These are phyloP conservation scores for Cryptococcus sp. DNA, from an alignment of 1,284 basidiomycete species.

Conservation along the genomic window DNA sequence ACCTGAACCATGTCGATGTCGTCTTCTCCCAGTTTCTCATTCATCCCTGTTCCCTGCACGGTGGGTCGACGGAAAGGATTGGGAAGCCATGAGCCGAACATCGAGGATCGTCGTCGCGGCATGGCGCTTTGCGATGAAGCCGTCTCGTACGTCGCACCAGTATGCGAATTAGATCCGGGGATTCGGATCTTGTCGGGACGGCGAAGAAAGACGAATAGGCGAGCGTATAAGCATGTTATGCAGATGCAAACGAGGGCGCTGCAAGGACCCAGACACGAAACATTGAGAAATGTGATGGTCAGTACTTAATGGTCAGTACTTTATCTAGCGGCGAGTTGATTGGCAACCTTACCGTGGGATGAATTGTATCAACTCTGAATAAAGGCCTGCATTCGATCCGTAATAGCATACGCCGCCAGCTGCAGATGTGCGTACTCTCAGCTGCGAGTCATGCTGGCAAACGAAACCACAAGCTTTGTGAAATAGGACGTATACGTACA, in stretches of 20 bases:
- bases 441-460: not conserved
- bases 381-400: slow-evolving; percentile 43
- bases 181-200: slow-evolving; percentile 53
- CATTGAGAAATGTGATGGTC: too few species aligned
- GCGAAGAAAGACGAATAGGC: slow-evolving; percentile 52
- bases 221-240: slow-evolving; percentile 50
- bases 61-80: slow-evolving; percentile 6
- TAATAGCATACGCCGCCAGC: slow-evolving; percentile 51
- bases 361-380: slow-evolving; percentile 53
- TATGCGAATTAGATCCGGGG: slow-evolving; percentile 31
- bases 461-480: slow-evolving; percentile 7
- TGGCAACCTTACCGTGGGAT: slow-evolving; percentile 39
- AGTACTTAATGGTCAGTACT: not conserved
- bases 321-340: not conserved
- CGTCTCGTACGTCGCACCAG: slow-evolving; percentile 17
- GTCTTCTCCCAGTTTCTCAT: not conserved
- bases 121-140: slow-evolving; percentile 1
- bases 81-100: slow-evolving; percentile 5
- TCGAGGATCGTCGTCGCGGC: not conserved
- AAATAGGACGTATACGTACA: slow-evolving; percentile 17
- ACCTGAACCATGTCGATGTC: not conserved
- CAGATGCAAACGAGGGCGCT: slow-evolving; percentile 47
- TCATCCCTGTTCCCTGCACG: not conserved
- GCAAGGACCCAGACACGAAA: not conserved
- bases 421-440: not conserved